Percentiles rank a stretch among this genome's conserved stretches.
Conservation (phyloP, 352 stramenopile genomes). For the Blastocystis hominis region DNA sequence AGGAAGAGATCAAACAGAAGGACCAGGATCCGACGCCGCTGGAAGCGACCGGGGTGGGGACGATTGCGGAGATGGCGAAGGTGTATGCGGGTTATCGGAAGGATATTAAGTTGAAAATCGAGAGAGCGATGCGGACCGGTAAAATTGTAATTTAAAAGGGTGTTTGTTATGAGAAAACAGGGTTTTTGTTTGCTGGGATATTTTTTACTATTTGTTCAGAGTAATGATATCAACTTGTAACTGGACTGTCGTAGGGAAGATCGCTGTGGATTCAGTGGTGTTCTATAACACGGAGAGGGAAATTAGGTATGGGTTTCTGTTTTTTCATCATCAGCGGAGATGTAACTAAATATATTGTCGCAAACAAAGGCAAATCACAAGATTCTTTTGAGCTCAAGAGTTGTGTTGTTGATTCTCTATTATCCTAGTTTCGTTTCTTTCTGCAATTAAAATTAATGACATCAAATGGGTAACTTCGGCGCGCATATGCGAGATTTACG, state of each 20-base stretch:
- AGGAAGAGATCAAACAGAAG: not conserved
- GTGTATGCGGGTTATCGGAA: constrained; percentile 7
- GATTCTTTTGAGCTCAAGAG: not conserved
- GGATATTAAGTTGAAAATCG: not conserved
- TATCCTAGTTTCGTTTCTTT: not conserved
- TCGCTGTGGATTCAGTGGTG: not conserved
- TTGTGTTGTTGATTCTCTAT: not conserved
- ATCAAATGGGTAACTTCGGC: constrained; percentile 19
- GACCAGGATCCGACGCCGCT: not conserved
- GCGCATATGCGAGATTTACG: constrained; percentile 29
- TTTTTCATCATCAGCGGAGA: not conserved
- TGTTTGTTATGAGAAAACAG: constrained; percentile 6
- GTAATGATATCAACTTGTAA: not conserved
- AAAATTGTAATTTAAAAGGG: not conserved
- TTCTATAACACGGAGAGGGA: not conserved
- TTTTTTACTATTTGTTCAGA: not conserved
- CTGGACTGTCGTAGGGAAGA: not conserved
- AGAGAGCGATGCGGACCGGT: not conserved
- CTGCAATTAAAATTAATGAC: not conserved
- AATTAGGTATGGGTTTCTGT: not conserved
- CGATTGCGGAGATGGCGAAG: not conserved
- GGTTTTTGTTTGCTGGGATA: not conserved
- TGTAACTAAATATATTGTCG: not conserved
- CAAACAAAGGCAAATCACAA: not conserved
- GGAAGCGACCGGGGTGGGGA: not conserved